Base-by-base conservation (phyloP, 345 rosid species). In the Aquilaria malaccensis region DNA sequence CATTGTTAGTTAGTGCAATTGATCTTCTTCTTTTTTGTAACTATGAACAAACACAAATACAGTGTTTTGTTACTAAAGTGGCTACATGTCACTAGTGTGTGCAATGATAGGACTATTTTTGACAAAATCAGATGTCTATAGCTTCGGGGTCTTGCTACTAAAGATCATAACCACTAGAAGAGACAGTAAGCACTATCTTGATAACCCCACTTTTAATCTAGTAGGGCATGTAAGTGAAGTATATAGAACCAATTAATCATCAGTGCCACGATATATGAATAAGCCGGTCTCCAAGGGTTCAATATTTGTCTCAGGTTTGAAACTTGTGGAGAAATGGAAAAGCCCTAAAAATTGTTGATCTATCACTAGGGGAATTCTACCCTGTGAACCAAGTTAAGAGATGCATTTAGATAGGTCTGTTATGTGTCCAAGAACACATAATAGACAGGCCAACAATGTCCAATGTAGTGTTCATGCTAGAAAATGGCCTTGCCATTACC, bases 11-110 rank as follows among this genome's bases (percentile, higher is more conserved):
- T 56, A 37, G 4, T 3, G 1, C 43, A 4, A 37, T 0, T 37
- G 7, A 3, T 37, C 7, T 31, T 47, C 50, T 13, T 2, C 29
- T 51, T 1, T 4, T 7, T 10, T 2, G 9, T 1, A 41, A 6
- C 41, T n/a, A n/a, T 15, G 30, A 3, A 3, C 9, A 37, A 4
- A 37, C 7, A 5, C 22, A 22, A 22, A 37, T 37, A 37, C 0
- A 4, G 43, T 37, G 7, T 41, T 13, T n/a, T 61, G 32, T 7
- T 22, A 48, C 30, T 41, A 9, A 73, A 81, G 92, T 22, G 85
- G 92, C 14, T 87, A 83, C 29, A 85, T 83, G 89, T 77, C 92
- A 45, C 89, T 85, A 0, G 87, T 85, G 49, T 80, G 85, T 22
- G 96, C 88, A 22, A 72, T 80, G 86, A 70, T 60, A 30, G 88